Conservation (phyloP, 805 yeast genomes). For the Hanseniaspora vineae region DNA sequence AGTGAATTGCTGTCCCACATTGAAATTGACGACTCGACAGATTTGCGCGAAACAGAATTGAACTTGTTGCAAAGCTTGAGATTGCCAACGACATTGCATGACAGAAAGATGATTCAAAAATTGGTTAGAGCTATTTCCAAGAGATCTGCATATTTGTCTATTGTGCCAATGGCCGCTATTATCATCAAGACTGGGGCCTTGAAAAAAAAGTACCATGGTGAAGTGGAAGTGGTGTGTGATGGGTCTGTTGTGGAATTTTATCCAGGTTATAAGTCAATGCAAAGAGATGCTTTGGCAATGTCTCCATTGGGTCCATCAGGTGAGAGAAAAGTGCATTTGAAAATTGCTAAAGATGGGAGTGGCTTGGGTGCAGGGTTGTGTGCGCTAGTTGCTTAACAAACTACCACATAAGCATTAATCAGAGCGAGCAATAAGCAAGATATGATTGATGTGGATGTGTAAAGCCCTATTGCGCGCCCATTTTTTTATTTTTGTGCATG, state of each 20-base stretch:
- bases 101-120: conserved; percentile 59
- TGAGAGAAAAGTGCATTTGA: conserved; percentile 60
- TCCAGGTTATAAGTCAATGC: conserved; percentile 74
- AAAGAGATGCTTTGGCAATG: conserved; percentile 64
- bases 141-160: conserved; percentile 83
- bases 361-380: conserved; percentile 97
- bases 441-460: too few species aligned
- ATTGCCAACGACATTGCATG: conserved; percentile 55
- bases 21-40: conserved; percentile 72
- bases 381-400: conserved; percentile 42
- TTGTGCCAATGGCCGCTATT: conserved; percentile 82
- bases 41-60: conserved; percentile 56
- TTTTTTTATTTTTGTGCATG: too few species aligned
- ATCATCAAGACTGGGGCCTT: conserved; percentile 55
- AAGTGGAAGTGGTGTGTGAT: conserved; percentile 89
- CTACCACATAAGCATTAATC: too few species aligned
- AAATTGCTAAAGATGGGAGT: conserved; percentile 87
- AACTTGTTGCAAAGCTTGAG: conserved; percentile 54
- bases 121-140: conserved; percentile 69
- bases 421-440: too few species aligned
- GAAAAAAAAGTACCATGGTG: conserved; percentile 38
- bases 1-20: conserved; percentile 78
- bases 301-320: conserved; percentile 64
- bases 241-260: conserved; percentile 90
- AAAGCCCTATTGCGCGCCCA: too few species aligned